Evolutionary conservation across 2,329 filamentous ascomycete genomes (phyloP).

Genomic region (Aplosporella prunicola): DNA sequence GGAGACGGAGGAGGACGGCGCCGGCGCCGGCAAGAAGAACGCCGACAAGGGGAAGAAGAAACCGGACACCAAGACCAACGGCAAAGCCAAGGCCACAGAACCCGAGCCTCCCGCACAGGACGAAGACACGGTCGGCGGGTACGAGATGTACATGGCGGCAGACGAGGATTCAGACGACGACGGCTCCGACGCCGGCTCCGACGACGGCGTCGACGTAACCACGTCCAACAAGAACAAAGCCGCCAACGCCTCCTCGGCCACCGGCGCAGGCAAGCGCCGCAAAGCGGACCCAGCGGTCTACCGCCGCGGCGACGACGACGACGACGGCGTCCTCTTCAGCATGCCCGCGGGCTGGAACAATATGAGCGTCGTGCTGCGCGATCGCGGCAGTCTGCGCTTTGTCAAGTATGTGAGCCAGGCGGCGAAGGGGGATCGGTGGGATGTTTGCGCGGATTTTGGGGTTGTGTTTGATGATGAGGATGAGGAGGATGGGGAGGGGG

Average conservation of each 20-base stretch:
- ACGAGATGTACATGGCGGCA: slow-evolving; percentile 89
- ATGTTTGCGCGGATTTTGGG: slow-evolving; percentile 70
- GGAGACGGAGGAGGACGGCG: slow-evolving; percentile 25
- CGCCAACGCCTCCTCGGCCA: slow-evolving; percentile 26
- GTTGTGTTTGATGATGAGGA: slow-evolving; percentile 51
- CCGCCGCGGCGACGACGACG: slow-evolving; percentile 43
- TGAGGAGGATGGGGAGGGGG: slow-evolving; percentile 26
- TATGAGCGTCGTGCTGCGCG: slow-evolving; percentile 79
- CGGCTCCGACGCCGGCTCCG: slow-evolving; percentile 48
- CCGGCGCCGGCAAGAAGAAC: slow-evolving; percentile 16
- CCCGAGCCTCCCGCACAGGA: slow-evolving; percentile 40
- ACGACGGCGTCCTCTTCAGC: slow-evolving; percentile 62
- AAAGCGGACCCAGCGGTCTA: slow-evolving; percentile 75
- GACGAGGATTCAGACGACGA: slow-evolving; percentile 54
- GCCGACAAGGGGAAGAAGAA: slow-evolving; percentile 33
- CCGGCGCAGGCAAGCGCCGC: slow-evolving; percentile 39
- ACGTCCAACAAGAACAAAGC: slow-evolving; percentile 15
- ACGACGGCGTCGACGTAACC: slow-evolving; percentile 30
- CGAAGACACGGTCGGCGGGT: slow-evolving; percentile 45
- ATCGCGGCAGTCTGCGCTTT: slow-evolving; percentile 78
- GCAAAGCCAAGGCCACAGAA: slow-evolving; percentile 27
- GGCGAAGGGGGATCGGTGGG: slow-evolving; percentile 86
- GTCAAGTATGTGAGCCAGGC: slow-evolving; percentile 87
- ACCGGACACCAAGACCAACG: slow-evolving; percentile 20
- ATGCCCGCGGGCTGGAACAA: slow-evolving; percentile 76